Evolutionary conservation across 192 early-diverging fungal species (phyloP), one percentile per base, ranked within the genome.

Genomic region (Gigaspora rosea): DNA sequence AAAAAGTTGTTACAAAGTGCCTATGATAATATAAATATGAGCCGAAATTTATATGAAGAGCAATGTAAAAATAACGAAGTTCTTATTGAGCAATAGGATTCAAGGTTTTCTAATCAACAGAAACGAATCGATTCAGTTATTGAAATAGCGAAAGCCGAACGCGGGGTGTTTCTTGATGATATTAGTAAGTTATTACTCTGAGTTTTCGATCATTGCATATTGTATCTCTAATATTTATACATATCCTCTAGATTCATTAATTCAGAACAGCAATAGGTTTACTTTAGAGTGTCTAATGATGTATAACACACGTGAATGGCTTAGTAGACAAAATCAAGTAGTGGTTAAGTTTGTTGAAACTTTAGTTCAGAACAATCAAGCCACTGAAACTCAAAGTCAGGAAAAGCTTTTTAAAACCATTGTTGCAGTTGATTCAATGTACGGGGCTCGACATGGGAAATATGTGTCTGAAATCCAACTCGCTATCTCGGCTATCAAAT

Each of bases 1-100:
- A 71, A 71, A 3, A 71, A 71, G 11, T 11, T 1, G 33, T 54
- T 71, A 54, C 69, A 51, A 32, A 49, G 36, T 7, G 11, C 36
- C 33, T 71, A 71, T 15, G 27, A 71, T 32, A 51, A 52, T 71
- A 52, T 71, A 11, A 71, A n/a, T 52, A 33, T 20, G 49, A 52
- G 11, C 11, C 50, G 32, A 54, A 71, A 71, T 54, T 71, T 70
- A 52, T 70, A 70, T 70, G 48, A 70, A 8, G 50, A 71, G 27
- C 49, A 71, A 51, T 54, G 27, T 71, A 51, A 52, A 27, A 15
- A 52, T 9, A 71, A 71, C 51, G 48, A 71, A 51, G 27, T 51
- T 71, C 69, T 71, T 71, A 71, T 32, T 51, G 49, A 51, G 22
- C 50, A 54, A n/a, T 71, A 49, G 68, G 50, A 70, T 70, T 70